Conservation (phyloP, 2,329 filamentous ascomycete species). For the Amesomyces nigricolor region DNA sequence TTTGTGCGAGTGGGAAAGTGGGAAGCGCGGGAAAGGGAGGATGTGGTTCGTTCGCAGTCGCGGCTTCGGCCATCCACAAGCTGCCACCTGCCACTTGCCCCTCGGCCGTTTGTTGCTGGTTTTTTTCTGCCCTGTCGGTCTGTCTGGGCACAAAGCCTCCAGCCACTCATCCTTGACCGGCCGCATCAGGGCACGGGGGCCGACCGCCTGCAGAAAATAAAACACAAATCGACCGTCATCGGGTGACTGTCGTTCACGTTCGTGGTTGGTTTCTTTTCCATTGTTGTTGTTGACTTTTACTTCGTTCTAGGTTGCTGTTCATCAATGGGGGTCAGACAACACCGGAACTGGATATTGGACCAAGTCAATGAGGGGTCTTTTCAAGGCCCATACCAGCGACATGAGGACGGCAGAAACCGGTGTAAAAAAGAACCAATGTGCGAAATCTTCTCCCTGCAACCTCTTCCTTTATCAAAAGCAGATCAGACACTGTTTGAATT, state of each 20-base stretch:
- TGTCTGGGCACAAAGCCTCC: not conserved
- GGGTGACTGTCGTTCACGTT: not conserved
- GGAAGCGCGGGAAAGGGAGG: not conserved
- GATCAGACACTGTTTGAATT: not conserved
- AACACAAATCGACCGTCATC: not conserved
- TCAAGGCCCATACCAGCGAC: not conserved
- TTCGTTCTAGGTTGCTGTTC: not conserved
- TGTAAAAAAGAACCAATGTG: not conserved
- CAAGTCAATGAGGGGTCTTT: not conserved
- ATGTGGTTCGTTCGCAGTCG: not conserved
- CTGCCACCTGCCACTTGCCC: conserved; percentile 17
- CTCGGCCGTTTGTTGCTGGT: conserved; percentile 1
- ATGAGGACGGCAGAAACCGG: not conserved
- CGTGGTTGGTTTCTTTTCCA: not conserved
- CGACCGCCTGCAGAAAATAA: conserved; percentile 13
- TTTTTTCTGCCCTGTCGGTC: not conserved
- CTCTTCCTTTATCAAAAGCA: not conserved
- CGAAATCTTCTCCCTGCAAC: not conserved
- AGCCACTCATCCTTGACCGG: not conserved
- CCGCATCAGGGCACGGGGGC: not conserved
- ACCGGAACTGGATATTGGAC: not conserved
- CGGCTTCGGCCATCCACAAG: conserved; percentile 18
- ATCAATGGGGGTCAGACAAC: too few species aligned
- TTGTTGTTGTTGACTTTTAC: conserved; percentile 1
- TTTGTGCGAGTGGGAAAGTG: not conserved